Evolutionary conservation across 2,329 filamentous ascomycete species (phyloP).

Genomic region (Trichoderma gracile): DNA sequence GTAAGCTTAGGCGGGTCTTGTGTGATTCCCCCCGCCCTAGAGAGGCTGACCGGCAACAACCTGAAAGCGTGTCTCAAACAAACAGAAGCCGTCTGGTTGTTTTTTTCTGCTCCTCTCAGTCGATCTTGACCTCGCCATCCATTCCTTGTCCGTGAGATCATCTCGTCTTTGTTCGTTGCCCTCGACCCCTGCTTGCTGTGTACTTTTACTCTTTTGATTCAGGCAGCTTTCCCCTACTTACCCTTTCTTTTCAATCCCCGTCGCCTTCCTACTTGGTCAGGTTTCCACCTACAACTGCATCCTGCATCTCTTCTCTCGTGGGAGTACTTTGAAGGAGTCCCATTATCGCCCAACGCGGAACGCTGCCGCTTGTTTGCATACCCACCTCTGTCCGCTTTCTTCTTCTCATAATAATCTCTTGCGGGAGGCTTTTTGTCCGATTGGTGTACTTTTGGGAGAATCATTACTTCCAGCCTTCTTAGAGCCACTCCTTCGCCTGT

Average conservation of each 20-base stretch:
- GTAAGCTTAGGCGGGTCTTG: not conserved
- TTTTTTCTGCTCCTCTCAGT: slow-evolving; percentile 2
- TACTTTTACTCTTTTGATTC: not conserved
- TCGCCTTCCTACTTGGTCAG: slow-evolving; percentile 8
- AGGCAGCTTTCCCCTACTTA: not conserved
- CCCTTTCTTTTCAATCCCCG: not conserved
- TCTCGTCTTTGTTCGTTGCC: not conserved
- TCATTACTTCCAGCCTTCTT: not conserved
- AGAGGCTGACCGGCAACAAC: slow-evolving; percentile 12
- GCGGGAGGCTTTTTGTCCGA: not conserved
- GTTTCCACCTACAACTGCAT: not conserved
- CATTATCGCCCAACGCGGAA: slow-evolving; percentile 22
- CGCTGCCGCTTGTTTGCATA: slow-evolving; percentile 22
- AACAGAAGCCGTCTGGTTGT: not conserved
- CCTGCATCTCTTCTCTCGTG: not conserved
- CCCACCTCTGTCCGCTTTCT: slow-evolving; percentile 1
- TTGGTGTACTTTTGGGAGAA: not conserved
- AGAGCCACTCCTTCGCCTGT: not conserved
- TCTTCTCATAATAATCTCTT: not conserved
- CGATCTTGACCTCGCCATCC: slow-evolving; percentile 16
- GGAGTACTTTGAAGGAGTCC: slow-evolving; percentile 1
- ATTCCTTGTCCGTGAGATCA: slow-evolving; percentile 2
- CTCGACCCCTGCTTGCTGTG: slow-evolving; percentile 17
- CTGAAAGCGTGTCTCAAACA: slow-evolving; percentile 15
- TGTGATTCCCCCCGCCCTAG: not conserved